phyloP scores from a whole-genome alignment of 2,329 filamentous ascomycete genomes.

The Apiospora marii region DNA sequence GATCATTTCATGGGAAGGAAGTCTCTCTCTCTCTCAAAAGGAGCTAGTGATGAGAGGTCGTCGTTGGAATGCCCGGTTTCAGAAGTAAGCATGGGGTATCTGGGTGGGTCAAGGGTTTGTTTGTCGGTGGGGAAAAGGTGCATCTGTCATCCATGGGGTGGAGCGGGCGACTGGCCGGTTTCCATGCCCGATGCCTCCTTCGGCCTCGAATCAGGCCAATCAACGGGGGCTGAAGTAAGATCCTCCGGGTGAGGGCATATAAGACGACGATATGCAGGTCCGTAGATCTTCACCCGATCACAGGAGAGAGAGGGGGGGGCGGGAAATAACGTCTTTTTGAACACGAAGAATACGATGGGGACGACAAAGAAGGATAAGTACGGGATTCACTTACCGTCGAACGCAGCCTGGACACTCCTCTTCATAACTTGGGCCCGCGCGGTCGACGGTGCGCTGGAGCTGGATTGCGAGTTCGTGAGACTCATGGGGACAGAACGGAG shows the following conservation, averaged over 20 bases:
- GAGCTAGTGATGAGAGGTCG: neutral
- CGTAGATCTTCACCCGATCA: neutral
- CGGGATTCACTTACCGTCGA: constrained; percentile 60
- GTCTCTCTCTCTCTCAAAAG: neutral
- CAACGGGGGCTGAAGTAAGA: neutral
- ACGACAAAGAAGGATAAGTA: constrained; percentile 12
- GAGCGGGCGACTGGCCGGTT: neutral
- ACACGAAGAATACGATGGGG: neutral
- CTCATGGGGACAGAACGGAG: constrained; percentile 49
- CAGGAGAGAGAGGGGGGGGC: constrained; percentile 25
- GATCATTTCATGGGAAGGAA: neutral
- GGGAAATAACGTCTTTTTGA: constrained; percentile 23
- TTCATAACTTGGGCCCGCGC: constrained; percentile 57
- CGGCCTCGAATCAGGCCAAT: neutral
- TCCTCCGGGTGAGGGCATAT: neutral
- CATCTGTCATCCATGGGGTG: constrained; percentile 16
- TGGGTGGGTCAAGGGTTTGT: constrained; percentile 14
- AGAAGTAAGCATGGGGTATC: constrained; percentile 17
- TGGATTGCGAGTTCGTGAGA: constrained; percentile 62
- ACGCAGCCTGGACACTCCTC: constrained; percentile 66
- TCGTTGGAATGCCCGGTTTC: constrained; percentile 7
- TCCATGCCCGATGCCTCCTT: constrained; percentile 1
- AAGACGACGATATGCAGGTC: neutral
- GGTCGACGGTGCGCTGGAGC: constrained; percentile 54
- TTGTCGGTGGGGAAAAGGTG: constrained; percentile 5